Percentiles rank a stretch among this genome's conserved stretches.
These are phyloP conservation scores for Alnus rubra DNA, from an alignment of 306 rosid species.

Conservation along the genomic window DNA sequence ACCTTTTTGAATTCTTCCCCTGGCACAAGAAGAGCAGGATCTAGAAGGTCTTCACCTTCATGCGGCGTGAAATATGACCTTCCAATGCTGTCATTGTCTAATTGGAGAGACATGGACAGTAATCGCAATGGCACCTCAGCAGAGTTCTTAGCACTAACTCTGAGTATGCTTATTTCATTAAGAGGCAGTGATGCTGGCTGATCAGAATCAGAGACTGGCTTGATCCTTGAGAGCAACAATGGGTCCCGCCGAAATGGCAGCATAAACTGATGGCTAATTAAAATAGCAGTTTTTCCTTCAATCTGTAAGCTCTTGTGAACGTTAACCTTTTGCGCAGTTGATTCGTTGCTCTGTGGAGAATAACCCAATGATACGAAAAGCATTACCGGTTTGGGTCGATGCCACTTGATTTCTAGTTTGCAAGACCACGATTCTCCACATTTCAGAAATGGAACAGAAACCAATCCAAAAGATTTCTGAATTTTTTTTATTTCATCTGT, in stretches of 20 bases:
- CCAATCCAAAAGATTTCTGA: conserved; percentile 79
- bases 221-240: conserved; percentile 68
- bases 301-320: conserved; percentile 93
- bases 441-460: conserved; percentile 80
- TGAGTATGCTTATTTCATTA: conserved; percentile 61
- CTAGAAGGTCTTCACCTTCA: conserved; percentile 47
- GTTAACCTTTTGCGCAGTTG: conserved; percentile 62
- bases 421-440: conserved; percentile 85
- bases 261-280: conserved; percentile 61
- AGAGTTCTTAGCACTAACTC: conserved; percentile 72
- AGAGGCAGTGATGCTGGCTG: conserved; percentile 57
- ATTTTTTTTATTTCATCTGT: conserved; percentile 70
- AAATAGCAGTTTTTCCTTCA: conserved; percentile 75
- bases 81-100: conserved; percentile 49
- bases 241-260: conserved; percentile 83
- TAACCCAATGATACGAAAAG: conserved; percentile 86
- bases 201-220: conserved; percentile 55
- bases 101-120: conserved; percentile 59
- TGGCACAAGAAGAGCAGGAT: conserved; percentile 61
- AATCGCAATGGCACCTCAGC: conserved; percentile 69
- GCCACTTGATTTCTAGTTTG: conserved; percentile 94
- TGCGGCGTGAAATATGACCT: conserved; percentile 54
- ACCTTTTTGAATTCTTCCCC: conserved; percentile 93
- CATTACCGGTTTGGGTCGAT: conserved; percentile 87
- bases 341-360: conserved; percentile 48